A percentile compares a stretch with the other conserved stretches of the same genome.
Evolutionary conservation across 306 rosid genomes (phyloP).

Genomic region (Alnus glutinosa): DNA sequence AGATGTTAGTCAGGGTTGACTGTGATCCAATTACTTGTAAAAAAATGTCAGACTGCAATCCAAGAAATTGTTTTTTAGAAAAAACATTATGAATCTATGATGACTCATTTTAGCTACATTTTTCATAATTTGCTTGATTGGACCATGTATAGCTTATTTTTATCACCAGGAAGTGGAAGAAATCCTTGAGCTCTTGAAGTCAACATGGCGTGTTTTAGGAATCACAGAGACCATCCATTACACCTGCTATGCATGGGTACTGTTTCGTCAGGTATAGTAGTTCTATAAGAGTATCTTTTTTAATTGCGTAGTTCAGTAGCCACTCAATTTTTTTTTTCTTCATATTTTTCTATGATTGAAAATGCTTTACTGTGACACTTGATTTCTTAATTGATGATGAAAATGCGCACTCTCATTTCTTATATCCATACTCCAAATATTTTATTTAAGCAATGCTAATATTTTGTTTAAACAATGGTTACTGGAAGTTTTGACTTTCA

Average conservation of each 20-base stretch:
- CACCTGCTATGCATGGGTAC: constrained; percentile 96
- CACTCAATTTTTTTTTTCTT: background rate
- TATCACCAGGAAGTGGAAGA: constrained; percentile 91
- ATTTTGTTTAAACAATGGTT: background rate
- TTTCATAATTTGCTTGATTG: constrained; percentile 14
- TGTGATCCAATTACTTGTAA: background rate
- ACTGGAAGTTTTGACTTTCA: background rate
- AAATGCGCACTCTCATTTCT: background rate
- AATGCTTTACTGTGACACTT: background rate
- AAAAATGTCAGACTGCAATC: background rate
- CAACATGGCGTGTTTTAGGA: constrained; percentile 98
- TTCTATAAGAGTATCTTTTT: constrained; percentile 14
- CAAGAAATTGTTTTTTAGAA: background rate
- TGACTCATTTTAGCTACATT: background rate
- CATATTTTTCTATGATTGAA: background rate
- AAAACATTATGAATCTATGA: constrained; percentile 1
- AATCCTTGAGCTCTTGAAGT: constrained; percentile 93
- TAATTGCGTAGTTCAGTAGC: background rate
- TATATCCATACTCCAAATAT: background rate
- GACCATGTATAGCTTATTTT: constrained; percentile 30
- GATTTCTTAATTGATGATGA: background rate
- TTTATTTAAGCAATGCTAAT: background rate
- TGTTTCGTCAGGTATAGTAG: constrained; percentile 83
- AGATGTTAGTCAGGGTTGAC: constrained; percentile 10
- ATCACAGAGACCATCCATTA: constrained; percentile 92